Evolutionary conservation across 2,329 filamentous ascomycete species (phyloP).

Genomic region (Colletotrichum sp.): DNA sequence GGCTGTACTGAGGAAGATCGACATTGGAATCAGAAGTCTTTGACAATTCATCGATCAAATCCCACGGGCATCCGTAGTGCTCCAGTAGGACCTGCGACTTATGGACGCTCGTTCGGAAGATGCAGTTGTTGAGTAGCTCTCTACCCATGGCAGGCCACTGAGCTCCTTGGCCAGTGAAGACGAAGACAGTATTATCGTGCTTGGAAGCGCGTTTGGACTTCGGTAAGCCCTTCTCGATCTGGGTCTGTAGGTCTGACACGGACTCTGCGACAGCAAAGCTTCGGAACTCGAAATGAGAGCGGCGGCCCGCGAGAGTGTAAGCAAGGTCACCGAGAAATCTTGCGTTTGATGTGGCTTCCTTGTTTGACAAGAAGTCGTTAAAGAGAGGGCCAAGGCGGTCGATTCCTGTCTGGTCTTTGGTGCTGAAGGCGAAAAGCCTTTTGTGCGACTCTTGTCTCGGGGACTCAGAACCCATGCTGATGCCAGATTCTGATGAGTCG

Average conservation of each 20-base stretch:
- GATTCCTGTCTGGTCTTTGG: not conserved
- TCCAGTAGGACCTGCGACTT: not conserved
- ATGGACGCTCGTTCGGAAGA: not conserved
- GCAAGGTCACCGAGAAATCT: not conserved
- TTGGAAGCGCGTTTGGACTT: not conserved
- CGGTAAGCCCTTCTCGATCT: not conserved
- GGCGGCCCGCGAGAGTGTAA: not conserved
- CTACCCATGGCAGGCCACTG: constrained; percentile 39
- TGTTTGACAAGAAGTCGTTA: not conserved
- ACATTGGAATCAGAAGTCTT: not conserved
- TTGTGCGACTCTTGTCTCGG: not conserved
- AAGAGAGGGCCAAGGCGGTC: not conserved
- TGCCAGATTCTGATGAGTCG: not conserved
- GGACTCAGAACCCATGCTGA: not conserved
- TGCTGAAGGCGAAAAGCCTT: not conserved
- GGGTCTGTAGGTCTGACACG: not conserved
- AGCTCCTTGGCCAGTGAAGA: constrained; percentile 43
- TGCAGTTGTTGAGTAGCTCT: constrained; percentile 27
- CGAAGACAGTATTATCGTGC: constrained; percentile 17
- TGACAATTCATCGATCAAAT: not conserved
- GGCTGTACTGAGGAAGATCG: constrained; percentile 27
- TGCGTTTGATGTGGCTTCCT: not conserved
- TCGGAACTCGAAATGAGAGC: not conserved
- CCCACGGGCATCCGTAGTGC: not conserved
- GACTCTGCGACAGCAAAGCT: not conserved